A percentile compares a stretch with the other conserved stretches of the same genome.
These are phyloP conservation scores for Saccharomyces uvarum DNA, from an alignment of 1,139 yeast genomes.

Conservation along the genomic window DNA sequence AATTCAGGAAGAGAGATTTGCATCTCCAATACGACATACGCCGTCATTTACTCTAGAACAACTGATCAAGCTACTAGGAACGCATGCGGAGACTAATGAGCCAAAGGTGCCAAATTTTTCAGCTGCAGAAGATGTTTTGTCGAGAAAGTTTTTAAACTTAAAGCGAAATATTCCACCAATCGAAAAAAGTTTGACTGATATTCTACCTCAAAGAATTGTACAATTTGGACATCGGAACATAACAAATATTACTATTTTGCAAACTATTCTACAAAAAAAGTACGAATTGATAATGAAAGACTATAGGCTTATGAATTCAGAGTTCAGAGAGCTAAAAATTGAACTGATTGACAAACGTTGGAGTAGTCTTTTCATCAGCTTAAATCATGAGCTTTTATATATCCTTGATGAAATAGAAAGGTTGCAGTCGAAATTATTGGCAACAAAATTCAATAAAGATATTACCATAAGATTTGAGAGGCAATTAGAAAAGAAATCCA, in stretches of 20 bases:
- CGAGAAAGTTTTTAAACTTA: conserved; percentile 33
- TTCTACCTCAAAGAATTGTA: conserved; percentile 49
- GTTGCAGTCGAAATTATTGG: conserved; percentile 21
- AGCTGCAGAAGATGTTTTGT: conserved; percentile 36
- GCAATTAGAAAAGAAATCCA: conserved; percentile 26
- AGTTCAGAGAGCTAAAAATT: conserved; percentile 37
- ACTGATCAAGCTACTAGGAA: conserved; percentile 37
- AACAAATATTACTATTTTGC: conserved; percentile 14
- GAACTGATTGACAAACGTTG: conserved; percentile 50
- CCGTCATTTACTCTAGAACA: conserved; percentile 39
- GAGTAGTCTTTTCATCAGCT: conserved; percentile 43
- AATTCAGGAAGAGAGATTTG: conserved; percentile 37
- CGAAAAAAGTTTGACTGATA: conserved; percentile 46
- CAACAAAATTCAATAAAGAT: conserved; percentile 4
- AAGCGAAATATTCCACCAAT: conserved; percentile 28
- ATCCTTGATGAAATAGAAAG: conserved; percentile 32
- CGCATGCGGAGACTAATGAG: conserved; percentile 28
- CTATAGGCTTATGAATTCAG: conserved; percentile 38
- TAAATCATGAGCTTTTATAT: conserved; percentile 37
- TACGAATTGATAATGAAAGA: conserved; percentile 38
- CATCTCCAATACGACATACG: conserved; percentile 39
- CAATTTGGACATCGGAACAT: conserved; percentile 24
- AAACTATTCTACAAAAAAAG: conserved; percentile 33
- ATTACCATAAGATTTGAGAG: conserved; percentile 15
- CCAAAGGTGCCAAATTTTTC: conserved; percentile 34